Percentiles rank a stretch among this genome's conserved stretches.
Evolutionary conservation across 306 rosid genomes (phyloP).

Genomic region (Pterocarpus macrocarpus): DNA sequence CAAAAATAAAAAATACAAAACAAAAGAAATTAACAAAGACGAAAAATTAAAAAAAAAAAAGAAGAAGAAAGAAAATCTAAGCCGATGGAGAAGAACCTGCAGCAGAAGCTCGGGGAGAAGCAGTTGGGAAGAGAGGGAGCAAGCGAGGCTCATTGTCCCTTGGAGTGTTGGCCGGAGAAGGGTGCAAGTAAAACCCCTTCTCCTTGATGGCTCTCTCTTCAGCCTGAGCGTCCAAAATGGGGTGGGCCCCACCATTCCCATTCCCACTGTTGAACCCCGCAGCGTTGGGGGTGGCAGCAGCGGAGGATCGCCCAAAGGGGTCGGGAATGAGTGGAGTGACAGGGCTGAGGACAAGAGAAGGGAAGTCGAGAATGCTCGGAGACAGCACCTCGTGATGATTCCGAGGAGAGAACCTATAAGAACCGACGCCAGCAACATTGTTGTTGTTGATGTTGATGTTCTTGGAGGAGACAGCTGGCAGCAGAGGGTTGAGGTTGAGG

Average conservation of each 20-base stretch:
- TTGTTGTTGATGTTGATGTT: conserved; percentile 39
- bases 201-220: conserved; percentile 85
- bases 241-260: conserved; percentile 15
- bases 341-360: conserved; percentile 84
- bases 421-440: neutral
- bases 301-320: conserved; percentile 69
- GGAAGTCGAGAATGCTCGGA: conserved; percentile 87
- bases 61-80: neutral
- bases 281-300: conserved; percentile 26
- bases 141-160: conserved; percentile 77
- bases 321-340: conserved; percentile 93
- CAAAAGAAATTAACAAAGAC: neutral
- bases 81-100: conserved; percentile 66
- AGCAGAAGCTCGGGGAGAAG: conserved; percentile 75
- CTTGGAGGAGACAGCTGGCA: conserved; percentile 58
- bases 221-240: conserved; percentile 56
- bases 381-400: conserved; percentile 64
- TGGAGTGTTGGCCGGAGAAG: conserved; percentile 79
- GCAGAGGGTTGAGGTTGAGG: conserved; percentile 70
- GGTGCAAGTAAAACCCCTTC: conserved; percentile 79
- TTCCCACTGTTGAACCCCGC: conserved; percentile 23
- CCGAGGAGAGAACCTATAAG: neutral
- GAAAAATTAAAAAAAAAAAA: too few relatives aligned
- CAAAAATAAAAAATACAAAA: neutral
- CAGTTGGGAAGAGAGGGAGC: conserved; percentile 80